These are phyloP conservation scores for Paecilomyces sp. DNA, from an alignment of 2,329 filamentous ascomycete genomes.

Conservation along the genomic window DNA sequence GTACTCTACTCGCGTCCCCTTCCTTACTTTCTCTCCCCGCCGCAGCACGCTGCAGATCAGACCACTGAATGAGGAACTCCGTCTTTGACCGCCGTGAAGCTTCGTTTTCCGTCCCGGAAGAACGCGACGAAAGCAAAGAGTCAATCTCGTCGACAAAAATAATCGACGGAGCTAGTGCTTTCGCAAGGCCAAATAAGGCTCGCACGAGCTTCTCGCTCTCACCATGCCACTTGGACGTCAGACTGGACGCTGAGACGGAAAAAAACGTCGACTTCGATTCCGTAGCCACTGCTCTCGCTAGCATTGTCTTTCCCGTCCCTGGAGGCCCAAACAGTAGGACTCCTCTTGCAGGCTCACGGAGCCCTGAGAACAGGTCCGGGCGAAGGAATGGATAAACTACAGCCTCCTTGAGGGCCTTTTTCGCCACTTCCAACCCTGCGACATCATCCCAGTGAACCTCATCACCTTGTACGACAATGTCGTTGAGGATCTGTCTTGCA, in stretches of 20 bases:
- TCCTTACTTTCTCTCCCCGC: conserved; percentile 72
- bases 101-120: conserved; percentile 75
- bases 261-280: conserved; percentile 95
- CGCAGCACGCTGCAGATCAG: conserved; percentile 82
- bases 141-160: conserved; percentile 99
- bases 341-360: conserved; percentile 86
- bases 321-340: conserved; percentile 96
- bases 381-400: conserved; percentile 96
- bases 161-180: conserved; percentile 82
- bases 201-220: conserved; percentile 95
- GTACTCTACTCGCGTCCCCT: conserved; percentile 78
- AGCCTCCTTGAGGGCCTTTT: conserved; percentile 85
- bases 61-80: conserved; percentile 97
- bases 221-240: conserved; percentile 93
- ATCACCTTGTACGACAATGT: conserved; percentile 90
- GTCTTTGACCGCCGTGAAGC: conserved; percentile 92
- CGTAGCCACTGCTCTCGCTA: conserved; percentile 87
- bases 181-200: conserved; percentile 84
- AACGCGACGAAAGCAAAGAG: conserved; percentile 77
- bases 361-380: conserved; percentile 89
- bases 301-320: conserved; percentile 98
- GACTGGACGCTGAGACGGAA: conserved; percentile 86
- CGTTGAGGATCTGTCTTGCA: conserved; percentile 88
- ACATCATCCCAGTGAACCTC: conserved; percentile 94
- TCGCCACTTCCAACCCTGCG: conserved; percentile 82